phyloP scores from a whole-genome alignment of 2,329 filamentous ascomycete genomes.

The Ceratocystis cacaofunesta region DNA sequence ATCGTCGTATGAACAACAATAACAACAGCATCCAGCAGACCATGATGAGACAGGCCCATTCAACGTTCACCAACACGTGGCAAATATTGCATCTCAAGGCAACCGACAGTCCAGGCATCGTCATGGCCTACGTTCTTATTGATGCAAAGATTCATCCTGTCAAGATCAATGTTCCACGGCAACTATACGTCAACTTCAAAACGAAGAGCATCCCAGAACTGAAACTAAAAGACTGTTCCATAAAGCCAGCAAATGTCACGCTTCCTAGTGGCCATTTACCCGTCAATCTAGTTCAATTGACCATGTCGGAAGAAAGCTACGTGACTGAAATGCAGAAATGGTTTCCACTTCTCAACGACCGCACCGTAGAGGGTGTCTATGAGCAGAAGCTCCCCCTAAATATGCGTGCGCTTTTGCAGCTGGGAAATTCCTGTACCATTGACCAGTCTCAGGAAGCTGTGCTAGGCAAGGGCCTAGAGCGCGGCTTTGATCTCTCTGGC shows the following conservation, averaged over 20 bases:
- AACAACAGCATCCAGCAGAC: slow-evolving; percentile 49
- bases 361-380: slow-evolving; percentile 76
- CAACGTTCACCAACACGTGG: slow-evolving; percentile 86
- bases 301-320: slow-evolving; percentile 76
- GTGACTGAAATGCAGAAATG: slow-evolving; percentile 50
- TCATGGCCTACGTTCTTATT: slow-evolving; percentile 80
- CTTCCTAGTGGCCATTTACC: slow-evolving; percentile 91
- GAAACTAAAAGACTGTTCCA: slow-evolving; percentile 60
- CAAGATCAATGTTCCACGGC: slow-evolving; percentile 76
- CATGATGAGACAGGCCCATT: slow-evolving; percentile 84
- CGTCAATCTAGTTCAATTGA: slow-evolving; percentile 85
- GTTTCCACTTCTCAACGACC: slow-evolving; percentile 17
- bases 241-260: slow-evolving; percentile 86
- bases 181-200: slow-evolving; percentile 85
- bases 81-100: slow-evolving; percentile 77
- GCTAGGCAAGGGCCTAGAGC: slow-evolving; percentile 79
- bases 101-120: slow-evolving; percentile 72
- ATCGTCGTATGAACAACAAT: slow-evolving; percentile 41
- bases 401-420: slow-evolving; percentile 69
- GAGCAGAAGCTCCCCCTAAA: slow-evolving; percentile 84
- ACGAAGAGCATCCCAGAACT: slow-evolving; percentile 76
- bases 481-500: slow-evolving; percentile 75
- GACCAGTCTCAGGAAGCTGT: slow-evolving; percentile 83
- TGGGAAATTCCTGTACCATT: slow-evolving; percentile 86
- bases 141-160: slow-evolving; percentile 80